phyloP scores from a whole-genome alignment of 768 basidiomycete genomes.

The Lactifluus echinatus region DNA sequence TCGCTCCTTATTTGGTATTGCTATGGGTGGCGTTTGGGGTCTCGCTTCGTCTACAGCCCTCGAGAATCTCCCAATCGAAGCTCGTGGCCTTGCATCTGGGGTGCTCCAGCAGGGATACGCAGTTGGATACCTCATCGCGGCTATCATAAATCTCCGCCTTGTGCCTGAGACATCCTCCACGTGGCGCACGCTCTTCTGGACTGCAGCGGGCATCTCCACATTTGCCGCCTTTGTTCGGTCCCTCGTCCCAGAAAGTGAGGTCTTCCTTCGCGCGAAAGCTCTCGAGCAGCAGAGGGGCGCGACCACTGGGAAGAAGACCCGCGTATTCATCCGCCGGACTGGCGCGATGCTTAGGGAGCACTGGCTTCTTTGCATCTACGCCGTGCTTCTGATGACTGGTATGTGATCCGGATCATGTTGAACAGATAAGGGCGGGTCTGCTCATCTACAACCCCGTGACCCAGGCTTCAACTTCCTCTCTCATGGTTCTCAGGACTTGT shows the following conservation, averaged over 20 bases:
- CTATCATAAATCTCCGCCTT: conserved; percentile 69
- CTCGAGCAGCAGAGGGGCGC: conserved; percentile 37
- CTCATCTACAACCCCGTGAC: conserved; percentile 4
- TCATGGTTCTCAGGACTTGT: conserved; percentile 40
- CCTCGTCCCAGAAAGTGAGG: conserved; percentile 67
- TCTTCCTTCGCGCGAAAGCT: conserved; percentile 59
- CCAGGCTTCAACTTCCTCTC: conserved; percentile 44
- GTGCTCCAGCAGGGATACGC: conserved; percentile 88
- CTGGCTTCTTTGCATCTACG: conserved; percentile 80
- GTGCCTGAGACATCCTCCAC: conserved; percentile 30
- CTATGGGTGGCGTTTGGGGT: conserved; percentile 90
- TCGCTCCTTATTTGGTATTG: conserved; percentile 76
- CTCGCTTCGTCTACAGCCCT: conserved; percentile 73
- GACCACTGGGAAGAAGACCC: conserved; percentile 44
- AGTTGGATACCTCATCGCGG: conserved; percentile 79
- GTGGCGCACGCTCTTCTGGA: conserved; percentile 83
- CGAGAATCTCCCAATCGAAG: conserved; percentile 81
- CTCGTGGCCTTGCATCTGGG: conserved; percentile 81
- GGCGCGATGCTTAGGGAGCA: conserved; percentile 71
- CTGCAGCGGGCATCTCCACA: conserved; percentile 60
- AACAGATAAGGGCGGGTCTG: background rate
- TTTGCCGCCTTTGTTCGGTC: conserved; percentile 63
- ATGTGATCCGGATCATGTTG: background rate
- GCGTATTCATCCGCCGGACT: conserved; percentile 64
- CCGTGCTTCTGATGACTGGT: conserved; percentile 74